Evolutionary conservation across 495 filamentous ascomycete genomes (phyloP).

Genomic region (Choiromyces venosus): DNA sequence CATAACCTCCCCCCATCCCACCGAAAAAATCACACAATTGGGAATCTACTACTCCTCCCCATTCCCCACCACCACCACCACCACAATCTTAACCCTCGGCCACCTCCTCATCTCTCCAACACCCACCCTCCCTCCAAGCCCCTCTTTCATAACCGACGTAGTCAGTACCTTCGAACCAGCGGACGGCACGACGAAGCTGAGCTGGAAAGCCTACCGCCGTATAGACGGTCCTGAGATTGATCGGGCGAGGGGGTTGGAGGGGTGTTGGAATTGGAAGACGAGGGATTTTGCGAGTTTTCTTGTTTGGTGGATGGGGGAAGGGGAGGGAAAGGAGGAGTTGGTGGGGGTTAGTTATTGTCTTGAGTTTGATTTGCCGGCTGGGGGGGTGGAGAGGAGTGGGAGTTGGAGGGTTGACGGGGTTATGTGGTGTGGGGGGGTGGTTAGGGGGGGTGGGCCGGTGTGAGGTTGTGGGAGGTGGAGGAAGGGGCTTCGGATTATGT

Average conservation of each 20-base stretch:
- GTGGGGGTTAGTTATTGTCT: slow-evolving; percentile 33
- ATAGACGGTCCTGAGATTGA: neutral
- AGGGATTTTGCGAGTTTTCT: slow-evolving; percentile 39
- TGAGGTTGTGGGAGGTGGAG: slow-evolving; percentile 9
- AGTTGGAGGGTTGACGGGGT: slow-evolving; percentile 38
- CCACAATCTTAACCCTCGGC: neutral
- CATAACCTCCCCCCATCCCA: no score
- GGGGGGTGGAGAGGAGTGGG: slow-evolving; percentile 4
- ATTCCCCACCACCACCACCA: neutral
- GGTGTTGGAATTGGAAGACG: slow-evolving; percentile 32
- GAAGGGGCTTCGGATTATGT: neutral
- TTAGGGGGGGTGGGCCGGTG: slow-evolving; percentile 13
- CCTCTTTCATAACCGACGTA: slow-evolving; percentile 20
- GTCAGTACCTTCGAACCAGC: neutral
- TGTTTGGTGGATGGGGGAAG: slow-evolving; percentile 32
- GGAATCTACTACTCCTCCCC: neutral
- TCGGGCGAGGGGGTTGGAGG: slow-evolving; percentile 13
- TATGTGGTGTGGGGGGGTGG: slow-evolving; percentile 24
- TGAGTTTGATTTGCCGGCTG: slow-evolving; percentile 27
- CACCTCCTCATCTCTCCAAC: neutral
- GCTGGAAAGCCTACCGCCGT: slow-evolving; percentile 36
- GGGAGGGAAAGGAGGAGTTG: slow-evolving; percentile 18
- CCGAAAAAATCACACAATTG: neutral
- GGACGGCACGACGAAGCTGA: slow-evolving; percentile 20
- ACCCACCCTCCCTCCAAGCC: slow-evolving; percentile 4